Evolutionary conservation across 1,139 yeast species (phyloP), one percentile per base, ranked within the genome.

Genomic region (Saccharomyces hybrid): DNA sequence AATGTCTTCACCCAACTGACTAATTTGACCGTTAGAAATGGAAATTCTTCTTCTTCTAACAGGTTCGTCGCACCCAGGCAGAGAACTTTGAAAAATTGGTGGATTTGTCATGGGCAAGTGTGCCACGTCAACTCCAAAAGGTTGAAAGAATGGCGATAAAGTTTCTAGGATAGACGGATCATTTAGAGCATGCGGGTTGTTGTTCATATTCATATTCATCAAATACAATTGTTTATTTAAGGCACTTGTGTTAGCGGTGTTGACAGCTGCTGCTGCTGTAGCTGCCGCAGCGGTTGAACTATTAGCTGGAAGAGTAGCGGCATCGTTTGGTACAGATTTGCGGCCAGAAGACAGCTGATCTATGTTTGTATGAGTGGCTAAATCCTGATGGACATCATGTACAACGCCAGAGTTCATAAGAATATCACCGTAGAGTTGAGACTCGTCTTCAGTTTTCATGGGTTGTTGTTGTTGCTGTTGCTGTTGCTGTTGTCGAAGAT

Each of bases 11-110:
- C 68, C 68, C n/a, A 82, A 73, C 65, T 86, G 91, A 50, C 90
- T 86, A 61, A 86, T 86, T 67, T 86, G 93, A 63, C 93, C 93
- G 71, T 86, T 86, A 6, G 90, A 84, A 54, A 86, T 85, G 47
- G 91, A 85, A 6, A 86, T 82, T 64, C 91, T 74, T 67, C 90
- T 75, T 56, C 85, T 73, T 6, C 78, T 54, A 3, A 56, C 53
- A 61, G 73, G 53, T 65, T 66, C 63, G 69, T 76, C 52, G 28
- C 77, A 68, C 48, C 64, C 59, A 61, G 74, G 73, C 72, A 79
- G 71, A 2, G 82, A 75, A 48, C 79, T 76, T 64, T 83, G 86
- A 62, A 81, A 80, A 46, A 83, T 74, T 4, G 87, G 87, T 0
- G 88, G 88, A 61, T 81, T 82, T 0, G 87, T 82, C 62, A 82